Conservation (phyloP, 108 stramenopile genomes). For the Pseudonitzschia delicatissima region DNA sequence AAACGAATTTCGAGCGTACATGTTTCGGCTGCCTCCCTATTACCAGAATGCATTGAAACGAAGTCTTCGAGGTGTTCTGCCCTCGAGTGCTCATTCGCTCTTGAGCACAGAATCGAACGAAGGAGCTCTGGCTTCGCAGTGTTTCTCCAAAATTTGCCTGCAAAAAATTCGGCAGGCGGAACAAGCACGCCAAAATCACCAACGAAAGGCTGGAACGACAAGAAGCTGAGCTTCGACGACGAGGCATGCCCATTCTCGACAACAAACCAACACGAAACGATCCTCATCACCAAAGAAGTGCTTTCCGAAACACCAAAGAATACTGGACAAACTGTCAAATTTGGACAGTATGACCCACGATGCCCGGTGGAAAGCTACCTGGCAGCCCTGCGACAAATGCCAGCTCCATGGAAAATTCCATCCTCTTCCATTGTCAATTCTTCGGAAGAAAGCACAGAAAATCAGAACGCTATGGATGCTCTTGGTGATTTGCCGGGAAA, state of each 20-base stretch:
- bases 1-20: conserved; percentile 68
- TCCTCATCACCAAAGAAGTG: conserved; percentile 18
- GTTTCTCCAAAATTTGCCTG: conserved; percentile 60
- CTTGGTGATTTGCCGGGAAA: conserved; percentile 54
- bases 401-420: conserved; percentile 54
- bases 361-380: conserved; percentile 48
- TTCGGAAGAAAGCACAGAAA: conserved; percentile 15
- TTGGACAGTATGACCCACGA: conserved; percentile 73
- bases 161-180: conserved; percentile 72
- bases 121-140: conserved; percentile 33
- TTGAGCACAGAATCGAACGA: conserved; percentile 40
- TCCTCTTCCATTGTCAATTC: neutral
- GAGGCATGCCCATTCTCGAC: conserved; percentile 22
- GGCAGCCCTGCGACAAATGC: conserved; percentile 55
- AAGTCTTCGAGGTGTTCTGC: conserved; percentile 57
- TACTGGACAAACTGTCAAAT: conserved; percentile 27
- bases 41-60: conserved; percentile 61
- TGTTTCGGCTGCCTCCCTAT: conserved; percentile 74
- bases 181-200: conserved; percentile 43
- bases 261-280: conserved; percentile 10
- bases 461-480: conserved; percentile 18
- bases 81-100: conserved; percentile 47
- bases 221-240: conserved; percentile 46
- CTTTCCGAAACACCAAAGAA: conserved; percentile 1
- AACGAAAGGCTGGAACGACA: conserved; percentile 65